Evolutionary conservation across 257 asterid genomes (phyloP).

Genomic region (Solanum boliviense): DNA sequence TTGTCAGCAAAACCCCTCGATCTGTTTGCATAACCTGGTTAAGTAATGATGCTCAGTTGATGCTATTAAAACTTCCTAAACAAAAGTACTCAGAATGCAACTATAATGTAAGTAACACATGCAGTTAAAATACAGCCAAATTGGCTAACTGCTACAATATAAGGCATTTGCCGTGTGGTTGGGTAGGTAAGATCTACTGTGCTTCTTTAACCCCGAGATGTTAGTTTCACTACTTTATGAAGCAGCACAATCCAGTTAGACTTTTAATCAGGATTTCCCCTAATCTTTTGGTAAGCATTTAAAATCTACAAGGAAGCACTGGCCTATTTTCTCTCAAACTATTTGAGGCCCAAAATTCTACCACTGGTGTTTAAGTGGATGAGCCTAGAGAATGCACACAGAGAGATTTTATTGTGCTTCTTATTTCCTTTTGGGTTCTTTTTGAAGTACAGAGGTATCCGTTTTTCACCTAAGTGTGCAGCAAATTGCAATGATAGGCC

Average conservation of each 20-base stretch:
- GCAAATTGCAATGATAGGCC: neutral
- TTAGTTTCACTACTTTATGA: neutral
- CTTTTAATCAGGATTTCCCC: neutral
- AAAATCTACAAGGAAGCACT: neutral
- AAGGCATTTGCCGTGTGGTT: neutral
- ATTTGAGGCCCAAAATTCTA: neutral
- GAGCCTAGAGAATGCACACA: neutral
- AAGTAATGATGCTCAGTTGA: conserved; percentile 2
- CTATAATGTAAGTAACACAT: neutral
- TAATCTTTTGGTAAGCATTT: neutral
- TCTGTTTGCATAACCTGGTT: conserved; percentile 57
- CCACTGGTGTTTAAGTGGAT: neutral
- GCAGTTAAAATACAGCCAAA: neutral
- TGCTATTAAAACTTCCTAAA: neutral
- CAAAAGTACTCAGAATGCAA: neutral
- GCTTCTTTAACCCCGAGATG: neutral
- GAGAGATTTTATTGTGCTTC: neutral
- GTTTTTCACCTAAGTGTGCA: neutral
- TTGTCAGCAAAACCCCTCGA: conserved; percentile 53
- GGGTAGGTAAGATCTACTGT: neutral
- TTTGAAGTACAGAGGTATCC: neutral
- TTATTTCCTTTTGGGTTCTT: neutral
- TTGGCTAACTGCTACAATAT: neutral
- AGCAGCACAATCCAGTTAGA: neutral
- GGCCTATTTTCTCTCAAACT: neutral